Percentiles rank a stretch among this genome's conserved stretches.
These are phyloP conservation scores for Exobasidium rhododendri DNA, from an alignment of 1,284 basidiomycete species.

Conservation along the genomic window DNA sequence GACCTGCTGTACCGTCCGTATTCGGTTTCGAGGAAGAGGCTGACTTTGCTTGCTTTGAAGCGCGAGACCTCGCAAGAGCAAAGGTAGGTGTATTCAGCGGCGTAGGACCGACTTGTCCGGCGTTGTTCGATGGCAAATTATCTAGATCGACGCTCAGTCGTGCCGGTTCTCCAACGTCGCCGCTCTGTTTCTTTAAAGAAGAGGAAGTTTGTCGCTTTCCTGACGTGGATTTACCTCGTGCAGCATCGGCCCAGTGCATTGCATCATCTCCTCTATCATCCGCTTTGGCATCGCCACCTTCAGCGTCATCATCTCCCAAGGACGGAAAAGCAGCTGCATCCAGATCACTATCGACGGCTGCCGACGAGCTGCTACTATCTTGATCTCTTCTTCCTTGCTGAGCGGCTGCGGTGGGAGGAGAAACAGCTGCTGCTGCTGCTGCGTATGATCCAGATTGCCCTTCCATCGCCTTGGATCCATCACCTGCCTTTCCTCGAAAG, in stretches of 20 bases:
- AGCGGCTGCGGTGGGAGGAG: not conserved
- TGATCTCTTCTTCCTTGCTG: slow-evolving; percentile 30
- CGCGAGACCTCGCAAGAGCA: slow-evolving; percentile 27
- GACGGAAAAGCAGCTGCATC: slow-evolving; percentile 2
- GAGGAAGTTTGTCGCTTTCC: not conserved
- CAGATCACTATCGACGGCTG: slow-evolving; percentile 18
- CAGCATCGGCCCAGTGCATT: slow-evolving; percentile 1
- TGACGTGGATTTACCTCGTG: not conserved
- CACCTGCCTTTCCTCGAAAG: slow-evolving; percentile 35
- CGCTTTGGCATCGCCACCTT: not conserved
- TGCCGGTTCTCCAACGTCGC: not conserved
- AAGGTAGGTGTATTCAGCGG: slow-evolving; percentile 51
- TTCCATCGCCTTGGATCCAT: slow-evolving; percentile 29
- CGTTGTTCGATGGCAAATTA: slow-evolving; percentile 40
- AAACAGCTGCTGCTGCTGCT: slow-evolving; percentile 23
- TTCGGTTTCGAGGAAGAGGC: slow-evolving; percentile 19
- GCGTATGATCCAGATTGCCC: slow-evolving; percentile 26
- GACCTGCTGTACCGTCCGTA: slow-evolving; percentile 7
- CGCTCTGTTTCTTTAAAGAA: too few species aligned
- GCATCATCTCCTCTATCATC: not conserved
- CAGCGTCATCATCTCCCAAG: slow-evolving; percentile 5
- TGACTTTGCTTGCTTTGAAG: slow-evolving; percentile 24
- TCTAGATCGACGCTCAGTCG: slow-evolving; percentile 40
- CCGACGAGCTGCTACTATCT: slow-evolving; percentile 31
- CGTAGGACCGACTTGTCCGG: slow-evolving; percentile 30